These are phyloP conservation scores for Fraxinus latifolia DNA, from an alignment of 305 asterid genomes.

Conservation along the genomic window DNA sequence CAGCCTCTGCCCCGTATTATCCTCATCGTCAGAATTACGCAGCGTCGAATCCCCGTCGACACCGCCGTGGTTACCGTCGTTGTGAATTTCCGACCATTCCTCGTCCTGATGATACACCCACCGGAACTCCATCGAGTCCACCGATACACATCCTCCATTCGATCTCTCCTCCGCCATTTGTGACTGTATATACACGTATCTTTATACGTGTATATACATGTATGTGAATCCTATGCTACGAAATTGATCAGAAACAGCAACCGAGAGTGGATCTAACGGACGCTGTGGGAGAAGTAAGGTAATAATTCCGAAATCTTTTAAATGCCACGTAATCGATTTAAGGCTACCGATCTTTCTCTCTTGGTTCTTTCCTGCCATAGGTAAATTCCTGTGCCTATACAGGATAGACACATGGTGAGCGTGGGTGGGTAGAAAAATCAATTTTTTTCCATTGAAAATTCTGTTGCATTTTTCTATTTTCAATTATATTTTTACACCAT, in stretches of 20 bases:
- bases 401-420: no score
- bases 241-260: no score
- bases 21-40: conserved; percentile 74
- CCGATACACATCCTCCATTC: conserved; percentile 56
- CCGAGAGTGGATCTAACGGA: conserved; percentile 37
- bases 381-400: no score
- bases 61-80: conserved; percentile 41
- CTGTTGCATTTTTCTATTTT: no score
- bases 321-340: no score
- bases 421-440: no score
- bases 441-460: no score
- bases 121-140: conserved; percentile 85
- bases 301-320: no score
- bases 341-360: no score
- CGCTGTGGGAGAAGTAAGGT: conserved; percentile 11
- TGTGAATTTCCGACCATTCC: neutral
- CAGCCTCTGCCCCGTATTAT: conserved; percentile 71
- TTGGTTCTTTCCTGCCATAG: no score
- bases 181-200: conserved; percentile 1
- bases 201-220: conserved; percentile 6
- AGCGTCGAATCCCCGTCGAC: conserved; percentile 45
- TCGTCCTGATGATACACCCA: conserved; percentile 67
- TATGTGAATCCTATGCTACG: neutral
- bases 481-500: no score
- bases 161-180: conserved; percentile 72